Percentiles rank a stretch among this genome's conserved stretches.
Conservation (phyloP, 352 stramenopile genomes). For the Phytophthora aleatoria region DNA sequence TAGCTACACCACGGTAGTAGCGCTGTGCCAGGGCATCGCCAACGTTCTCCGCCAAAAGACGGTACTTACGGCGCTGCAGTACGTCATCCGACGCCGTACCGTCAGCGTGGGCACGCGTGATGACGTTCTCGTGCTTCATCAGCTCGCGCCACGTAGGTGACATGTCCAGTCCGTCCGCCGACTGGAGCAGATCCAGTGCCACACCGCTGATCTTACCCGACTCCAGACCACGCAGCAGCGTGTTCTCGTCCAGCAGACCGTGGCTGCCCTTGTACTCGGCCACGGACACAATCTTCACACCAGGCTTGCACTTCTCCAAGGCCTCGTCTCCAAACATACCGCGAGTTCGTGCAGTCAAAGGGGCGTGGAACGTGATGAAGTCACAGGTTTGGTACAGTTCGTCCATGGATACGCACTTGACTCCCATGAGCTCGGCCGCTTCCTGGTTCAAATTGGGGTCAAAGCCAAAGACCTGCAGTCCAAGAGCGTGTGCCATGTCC, state of each 20-base stretch:
- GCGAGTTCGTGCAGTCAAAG: slow-evolving; percentile 91
- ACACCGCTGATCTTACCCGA: slow-evolving; percentile 85
- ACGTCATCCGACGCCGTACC: slow-evolving; percentile 86
- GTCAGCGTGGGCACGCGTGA: slow-evolving; percentile 90
- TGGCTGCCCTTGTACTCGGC: slow-evolving; percentile 69
- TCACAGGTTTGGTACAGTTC: slow-evolving; percentile 81
- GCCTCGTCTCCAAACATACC: slow-evolving; percentile 88
- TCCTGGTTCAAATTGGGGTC: slow-evolving; percentile 81
- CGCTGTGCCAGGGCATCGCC: slow-evolving; percentile 69
- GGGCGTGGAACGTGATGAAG: slow-evolving; percentile 95
- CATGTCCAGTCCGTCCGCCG: slow-evolving; percentile 26
- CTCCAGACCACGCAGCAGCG: slow-evolving; percentile 71
- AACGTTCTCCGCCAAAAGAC: slow-evolving; percentile 78
- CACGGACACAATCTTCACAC: slow-evolving; percentile 90
- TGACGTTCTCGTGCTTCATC: slow-evolving; percentile 87
- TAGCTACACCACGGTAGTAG: slow-evolving; percentile 82
- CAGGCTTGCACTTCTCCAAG: slow-evolving; percentile 89
- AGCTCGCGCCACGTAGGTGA: slow-evolving; percentile 65
- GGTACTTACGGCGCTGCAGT: slow-evolving; percentile 70
- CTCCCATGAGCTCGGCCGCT: slow-evolving; percentile 59
- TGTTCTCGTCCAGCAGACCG: slow-evolving; percentile 84
- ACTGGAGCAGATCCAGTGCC: slow-evolving; percentile 78
- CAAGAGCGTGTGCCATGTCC: slow-evolving; percentile 76
- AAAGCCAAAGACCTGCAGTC: slow-evolving; percentile 69
- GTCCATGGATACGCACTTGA: slow-evolving; percentile 64